Base-by-base conservation (phyloP, 768 basidiomycete species). In the Pluteus cervinus region DNA sequence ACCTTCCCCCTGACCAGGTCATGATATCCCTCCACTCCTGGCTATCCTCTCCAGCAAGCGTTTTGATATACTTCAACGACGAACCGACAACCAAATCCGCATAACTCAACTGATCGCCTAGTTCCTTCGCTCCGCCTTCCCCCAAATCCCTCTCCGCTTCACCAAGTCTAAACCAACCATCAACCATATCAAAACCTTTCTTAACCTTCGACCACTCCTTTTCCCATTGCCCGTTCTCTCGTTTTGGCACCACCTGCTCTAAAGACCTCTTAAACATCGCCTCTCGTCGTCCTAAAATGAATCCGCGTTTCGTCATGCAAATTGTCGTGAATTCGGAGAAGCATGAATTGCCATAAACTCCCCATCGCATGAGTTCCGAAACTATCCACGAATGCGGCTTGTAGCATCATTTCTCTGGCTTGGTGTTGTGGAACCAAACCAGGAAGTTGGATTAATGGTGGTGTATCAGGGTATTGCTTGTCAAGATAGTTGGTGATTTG, bases 401-500 rank as follows among this genome's bases (percentile, higher is more conserved):
- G 15, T 37, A 37, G n/a, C n/a, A n/a, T n/a, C n/a, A n/a, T n/a
- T n/a, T n/a, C n/a, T n/a, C n/a, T n/a, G n/a, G n/a, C 16, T 37
- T 14, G 14, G 26, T 9, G 26, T 28, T 17, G 21, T 26, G 18
- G 21, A 37, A 28, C 14, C 36, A 25, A 10, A 18, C 24, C 26
- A 37, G 22, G 11, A 24, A 29, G 9, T 21, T 24, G 57, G 35
- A 65, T 30, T 6, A 68, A 47, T 5, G 34, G 40, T 3, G 56
- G 60, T 1, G 56, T 53, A 33, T 53, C 49, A 0, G 66, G 62
- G 48, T 66, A 70, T 4, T 51, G 51, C 2, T 56, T 47, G 36
- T 71, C 68, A 35, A 71, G 52, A 45, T 71, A 68, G 7, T 50
- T 37, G 1, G 60, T 62, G 37, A 71, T 68, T 26, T 31, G 36